Evolutionary conservation across 2,329 filamentous ascomycete genomes (phyloP).

Genomic region (Pseudocercospora fijiensis): DNA sequence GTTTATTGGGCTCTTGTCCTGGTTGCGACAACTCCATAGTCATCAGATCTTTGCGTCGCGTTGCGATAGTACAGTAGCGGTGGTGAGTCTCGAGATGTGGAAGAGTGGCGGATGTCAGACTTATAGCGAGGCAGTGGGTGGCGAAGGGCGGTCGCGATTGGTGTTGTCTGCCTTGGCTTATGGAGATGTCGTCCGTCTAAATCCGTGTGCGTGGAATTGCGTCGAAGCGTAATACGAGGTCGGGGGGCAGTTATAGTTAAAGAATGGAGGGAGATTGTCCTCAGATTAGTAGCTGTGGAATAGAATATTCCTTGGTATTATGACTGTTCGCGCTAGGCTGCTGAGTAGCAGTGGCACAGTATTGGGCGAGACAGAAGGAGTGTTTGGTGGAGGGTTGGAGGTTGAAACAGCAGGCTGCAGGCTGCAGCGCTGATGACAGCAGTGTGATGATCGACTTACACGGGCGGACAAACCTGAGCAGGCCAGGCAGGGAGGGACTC

Average conservation of each 20-base stretch:
- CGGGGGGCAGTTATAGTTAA: not conserved
- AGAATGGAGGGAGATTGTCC: not conserved
- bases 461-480: conserved; percentile 20
- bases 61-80: conserved; percentile 3
- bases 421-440: conserved; percentile 23
- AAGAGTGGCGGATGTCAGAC: conserved; percentile 13
- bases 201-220: conserved; percentile 18
- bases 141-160: conserved; percentile 25
- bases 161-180: conserved; percentile 21
- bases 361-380: not conserved
- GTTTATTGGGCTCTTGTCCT: conserved; percentile 19
- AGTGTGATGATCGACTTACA: conserved; percentile 16
- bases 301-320: conserved; percentile 8
- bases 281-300: conserved; percentile 14
- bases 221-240: not conserved
- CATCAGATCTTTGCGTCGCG: conserved; percentile 5
- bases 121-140: conserved; percentile 22
- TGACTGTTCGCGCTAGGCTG: conserved; percentile 16
- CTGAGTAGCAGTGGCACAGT: conserved; percentile 14
- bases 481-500: conserved; percentile 20
- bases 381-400: not conserved
- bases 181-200: conserved; percentile 22
- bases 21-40: conserved; percentile 23
- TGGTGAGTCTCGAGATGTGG: not conserved
- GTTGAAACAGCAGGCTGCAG: conserved; percentile 21